Evolutionary conservation across 2,329 filamentous ascomycete species (phyloP), one percentile per base, ranked within the genome.

Genomic region (Paraconiothyrium brasiliense): DNA sequence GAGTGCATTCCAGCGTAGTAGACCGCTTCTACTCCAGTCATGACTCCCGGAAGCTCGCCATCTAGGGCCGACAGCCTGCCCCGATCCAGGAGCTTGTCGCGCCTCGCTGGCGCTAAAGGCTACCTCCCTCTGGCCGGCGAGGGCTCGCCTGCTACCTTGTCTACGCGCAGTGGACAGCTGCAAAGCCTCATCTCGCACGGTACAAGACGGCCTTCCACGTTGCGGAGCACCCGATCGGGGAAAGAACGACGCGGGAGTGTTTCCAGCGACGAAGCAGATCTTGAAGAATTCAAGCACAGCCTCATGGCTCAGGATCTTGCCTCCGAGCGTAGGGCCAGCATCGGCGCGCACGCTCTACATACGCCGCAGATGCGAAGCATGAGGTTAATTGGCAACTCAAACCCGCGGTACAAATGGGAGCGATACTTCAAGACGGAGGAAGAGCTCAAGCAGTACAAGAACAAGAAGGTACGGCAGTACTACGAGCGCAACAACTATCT

Each of bases 401-500:
- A 95, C 76, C 92, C 92, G 20, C 84, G 92, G 63, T 97, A 97
- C 79, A 86, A 86, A 65, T 97, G 93, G 86, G 90, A 93, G 74
- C 86, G 85, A 63, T 97, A 97, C 77, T 97, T 92, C 87, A 96
- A 92, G 77, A 87, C 88, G 0, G 89, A 93, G 34, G 89, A 91
- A 32, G 86, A 96, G 74, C 82, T 97, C 66, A 86, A 86, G 67
- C 75, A 79, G 59, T 90, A 96, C 86, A 87, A 86, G 73, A 37
- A 55, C 27, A 91, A 90, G 76, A 84, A 88, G n/a, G 79, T 96
- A 86, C 91, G 93, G 50, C 75, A 90, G 72, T 97, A 97, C 81
- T 97, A 98, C 74, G 90, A 96, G 82, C 88, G 92, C 47, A 94
- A 90, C 74, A 98, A 98, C 80, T 89, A 90, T 68, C 84, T 97